A percentile compares a stretch with the other conserved stretches of the same genome.
Conservation (phyloP, 345 rosid species). For the Eucalyptus sp. region DNA sequence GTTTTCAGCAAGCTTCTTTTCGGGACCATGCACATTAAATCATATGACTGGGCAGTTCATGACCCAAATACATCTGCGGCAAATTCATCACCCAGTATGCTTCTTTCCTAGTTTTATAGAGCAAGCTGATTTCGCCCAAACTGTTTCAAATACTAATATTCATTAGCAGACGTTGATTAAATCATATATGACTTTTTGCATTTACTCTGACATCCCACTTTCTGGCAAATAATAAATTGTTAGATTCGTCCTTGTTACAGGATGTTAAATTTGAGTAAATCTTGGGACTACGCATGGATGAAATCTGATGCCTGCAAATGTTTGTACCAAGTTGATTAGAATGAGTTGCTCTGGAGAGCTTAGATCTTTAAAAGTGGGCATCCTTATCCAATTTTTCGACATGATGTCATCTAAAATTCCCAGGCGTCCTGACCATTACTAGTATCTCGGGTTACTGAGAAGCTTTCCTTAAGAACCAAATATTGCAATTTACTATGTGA, state of each 20-base stretch:
- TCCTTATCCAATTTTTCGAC: not conserved
- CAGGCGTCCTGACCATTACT: not conserved
- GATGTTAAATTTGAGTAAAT: not conserved
- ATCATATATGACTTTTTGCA: not conserved
- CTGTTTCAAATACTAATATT: not conserved
- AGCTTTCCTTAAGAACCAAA: not conserved
- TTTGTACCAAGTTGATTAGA: not conserved
- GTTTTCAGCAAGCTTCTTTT: slow-evolving; percentile 89
- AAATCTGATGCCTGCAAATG: not conserved
- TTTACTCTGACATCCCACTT: not conserved
- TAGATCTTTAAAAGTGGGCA: not conserved
- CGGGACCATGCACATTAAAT: slow-evolving; percentile 90
- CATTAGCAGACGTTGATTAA: not conserved
- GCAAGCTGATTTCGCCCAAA: not conserved
- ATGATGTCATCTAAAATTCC: not conserved
- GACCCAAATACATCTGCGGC: slow-evolving; percentile 17
- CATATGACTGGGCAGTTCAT: slow-evolving; percentile 76
- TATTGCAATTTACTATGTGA: not conserved
- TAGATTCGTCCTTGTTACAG: not conserved
- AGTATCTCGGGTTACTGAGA: not conserved
- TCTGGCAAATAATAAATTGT: not conserved
- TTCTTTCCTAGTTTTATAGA: not conserved
- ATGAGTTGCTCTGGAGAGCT: not conserved
- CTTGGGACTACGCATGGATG: not conserved
- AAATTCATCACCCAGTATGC: slow-evolving; percentile 17